Conservation (phyloP, 129 eudicot genomes). For the Ambrosia artemisiifolia region DNA sequence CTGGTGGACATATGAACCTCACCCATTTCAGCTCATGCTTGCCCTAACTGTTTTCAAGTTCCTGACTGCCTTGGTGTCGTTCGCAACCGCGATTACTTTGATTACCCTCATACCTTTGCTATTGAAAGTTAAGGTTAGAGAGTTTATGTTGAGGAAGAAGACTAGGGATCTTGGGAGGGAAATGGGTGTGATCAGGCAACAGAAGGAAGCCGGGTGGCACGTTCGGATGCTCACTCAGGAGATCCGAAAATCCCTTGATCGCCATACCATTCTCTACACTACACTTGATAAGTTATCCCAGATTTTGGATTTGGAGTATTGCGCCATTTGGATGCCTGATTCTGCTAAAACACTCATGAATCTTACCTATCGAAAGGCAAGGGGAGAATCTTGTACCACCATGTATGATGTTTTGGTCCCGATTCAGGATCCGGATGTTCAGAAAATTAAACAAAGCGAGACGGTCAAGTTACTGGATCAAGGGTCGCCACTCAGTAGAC, state of each 20-base stretch:
- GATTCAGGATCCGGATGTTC: conserved; percentile 48
- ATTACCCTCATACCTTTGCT: conserved; percentile 66
- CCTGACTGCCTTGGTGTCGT: conserved; percentile 82
- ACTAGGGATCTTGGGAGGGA: conserved; percentile 72
- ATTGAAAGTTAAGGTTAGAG: conserved; percentile 72
- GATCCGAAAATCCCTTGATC: conserved; percentile 70
- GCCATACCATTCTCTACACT: conserved; percentile 67
- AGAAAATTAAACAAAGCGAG: conserved; percentile 45
- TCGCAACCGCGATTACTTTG: conserved; percentile 74
- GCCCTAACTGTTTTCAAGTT: conserved; percentile 72
- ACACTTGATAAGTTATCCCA: conserved; percentile 71
- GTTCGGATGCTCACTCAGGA: conserved; percentile 83
- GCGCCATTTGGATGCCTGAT: conserved; percentile 80
- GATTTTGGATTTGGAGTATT: conserved; percentile 54
- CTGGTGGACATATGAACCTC: conserved; percentile 78
- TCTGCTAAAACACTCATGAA: conserved; percentile 41
- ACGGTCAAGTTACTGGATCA: conserved; percentile 42
- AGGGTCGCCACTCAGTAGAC: conserved; percentile 39
- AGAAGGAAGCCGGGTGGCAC: conserved; percentile 62
- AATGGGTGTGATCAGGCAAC: conserved; percentile 58
- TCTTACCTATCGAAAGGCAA: conserved; percentile 53
- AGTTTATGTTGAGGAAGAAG: conserved; percentile 68
- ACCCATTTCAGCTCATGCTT: conserved; percentile 68
- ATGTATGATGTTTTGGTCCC: conserved; percentile 26
- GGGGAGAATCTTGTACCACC: conserved; percentile 9